Percentiles rank a stretch among this genome's conserved stretches.
phyloP scores from a whole-genome alignment of 257 asterid species.

The Marsdenia floribunda region DNA sequence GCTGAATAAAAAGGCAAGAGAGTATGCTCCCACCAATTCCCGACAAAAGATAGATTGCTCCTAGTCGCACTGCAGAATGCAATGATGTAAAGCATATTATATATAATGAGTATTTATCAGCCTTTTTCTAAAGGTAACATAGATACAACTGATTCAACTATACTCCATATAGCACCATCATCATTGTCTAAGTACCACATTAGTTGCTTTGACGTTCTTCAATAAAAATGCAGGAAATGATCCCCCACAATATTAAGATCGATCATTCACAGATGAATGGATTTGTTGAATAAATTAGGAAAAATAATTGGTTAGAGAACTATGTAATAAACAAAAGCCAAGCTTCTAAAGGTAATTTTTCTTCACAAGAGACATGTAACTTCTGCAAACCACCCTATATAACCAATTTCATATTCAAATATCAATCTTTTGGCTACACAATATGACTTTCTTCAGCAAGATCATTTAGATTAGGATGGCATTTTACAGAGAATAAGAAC shows the following conservation, averaged over 20 bases:
- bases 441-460: neutral
- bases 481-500: slow-evolving; percentile 8
- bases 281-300: neutral
- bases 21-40: slow-evolving; percentile 89
- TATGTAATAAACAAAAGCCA: neutral
- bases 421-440: neutral
- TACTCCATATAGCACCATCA: neutral
- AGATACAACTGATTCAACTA: neutral
- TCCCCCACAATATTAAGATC: neutral
- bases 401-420: neutral
- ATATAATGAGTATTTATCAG: neutral
- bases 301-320: neutral
- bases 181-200: neutral
- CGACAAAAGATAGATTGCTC: slow-evolving; percentile 64
- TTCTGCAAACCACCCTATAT: neutral
- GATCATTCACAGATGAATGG: neutral
- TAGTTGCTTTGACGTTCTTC: neutral
- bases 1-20: slow-evolving; percentile 73
- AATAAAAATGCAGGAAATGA: neutral
- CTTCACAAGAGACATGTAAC: neutral
- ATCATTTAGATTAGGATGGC: neutral
- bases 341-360: neutral
- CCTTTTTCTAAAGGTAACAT: neutral
- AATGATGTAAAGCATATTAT: neutral
- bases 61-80: slow-evolving; percentile 63